A percentile compares a stretch with the other conserved stretches of the same genome.
Evolutionary conservation across 2,329 filamentous ascomycete species (phyloP).

Genomic region (Xylaria arbuscula): DNA sequence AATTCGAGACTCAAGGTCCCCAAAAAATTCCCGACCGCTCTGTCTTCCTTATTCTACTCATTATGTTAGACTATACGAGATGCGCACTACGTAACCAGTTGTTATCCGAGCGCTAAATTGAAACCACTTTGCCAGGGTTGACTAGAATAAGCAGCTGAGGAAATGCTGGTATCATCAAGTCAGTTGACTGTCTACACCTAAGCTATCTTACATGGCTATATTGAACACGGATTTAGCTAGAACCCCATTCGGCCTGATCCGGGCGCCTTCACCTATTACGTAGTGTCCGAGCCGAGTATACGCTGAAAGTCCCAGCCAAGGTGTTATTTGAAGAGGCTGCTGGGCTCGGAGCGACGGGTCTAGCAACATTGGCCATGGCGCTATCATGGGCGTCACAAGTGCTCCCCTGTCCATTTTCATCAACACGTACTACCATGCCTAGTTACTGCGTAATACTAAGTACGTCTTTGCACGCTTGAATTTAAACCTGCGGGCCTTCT

Average conservation of each 20-base stretch:
- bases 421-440: background rate
- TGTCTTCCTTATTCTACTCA: background rate
- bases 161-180: constrained; percentile 2
- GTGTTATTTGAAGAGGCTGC: constrained; percentile 50
- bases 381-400: constrained; percentile 30
- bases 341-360: constrained; percentile 44
- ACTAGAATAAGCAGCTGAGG: background rate
- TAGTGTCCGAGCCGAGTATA: constrained; percentile 45
- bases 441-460: background rate
- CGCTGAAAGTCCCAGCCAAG: constrained; percentile 48
- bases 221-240: background rate
- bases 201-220: background rate
- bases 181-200: background rate
- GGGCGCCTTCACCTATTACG: constrained; percentile 54
- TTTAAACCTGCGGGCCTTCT: constrained; percentile 23
- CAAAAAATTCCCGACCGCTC: background rate
- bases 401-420: too few relatives aligned
- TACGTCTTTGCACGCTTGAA: background rate
- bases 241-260: constrained; percentile 45
- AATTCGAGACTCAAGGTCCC: constrained; percentile 6
- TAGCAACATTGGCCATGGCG: constrained; percentile 48
- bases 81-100: background rate
- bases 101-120: constrained; percentile 31
- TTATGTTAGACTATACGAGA: background rate
- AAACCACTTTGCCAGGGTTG: constrained; percentile 16